Conservation (phyloP, 148 eudicot genomes). For the Heliamphora exappendiculata region DNA sequence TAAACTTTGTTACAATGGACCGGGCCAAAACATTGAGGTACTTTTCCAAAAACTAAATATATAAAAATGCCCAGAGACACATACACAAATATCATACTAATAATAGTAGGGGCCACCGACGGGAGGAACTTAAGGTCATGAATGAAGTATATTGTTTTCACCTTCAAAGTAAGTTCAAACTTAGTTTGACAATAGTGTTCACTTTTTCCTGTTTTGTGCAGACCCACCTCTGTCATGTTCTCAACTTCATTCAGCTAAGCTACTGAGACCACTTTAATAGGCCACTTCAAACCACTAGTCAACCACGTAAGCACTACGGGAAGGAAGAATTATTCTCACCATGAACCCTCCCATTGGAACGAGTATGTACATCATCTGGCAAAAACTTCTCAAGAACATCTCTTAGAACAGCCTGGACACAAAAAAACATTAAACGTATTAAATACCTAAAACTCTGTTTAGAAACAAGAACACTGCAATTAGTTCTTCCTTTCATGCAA, state of each 20-base stretch:
- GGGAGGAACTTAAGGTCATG: not conserved
- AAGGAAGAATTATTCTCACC: conserved; percentile 41
- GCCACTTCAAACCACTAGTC: conserved; percentile 10
- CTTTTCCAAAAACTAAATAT: not conserved
- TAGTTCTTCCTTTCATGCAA: not conserved
- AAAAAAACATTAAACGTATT: not conserved
- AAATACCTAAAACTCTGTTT: not conserved
- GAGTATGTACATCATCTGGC: conserved; percentile 75
- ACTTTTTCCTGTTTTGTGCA: not conserved
- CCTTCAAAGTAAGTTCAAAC: not conserved
- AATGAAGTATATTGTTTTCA: not conserved
- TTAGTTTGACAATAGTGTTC: not conserved
- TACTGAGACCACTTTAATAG: not conserved
- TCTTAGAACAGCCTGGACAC: conserved; percentile 80
- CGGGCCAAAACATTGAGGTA: not conserved
- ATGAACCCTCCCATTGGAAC: conserved; percentile 89
- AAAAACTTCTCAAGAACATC: conserved; percentile 65
- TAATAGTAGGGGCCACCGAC: not conserved
- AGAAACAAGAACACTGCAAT: not conserved
- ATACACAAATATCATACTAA: not conserved
- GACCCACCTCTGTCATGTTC: not conserved
- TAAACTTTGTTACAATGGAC: not conserved
- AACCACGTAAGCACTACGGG: not conserved
- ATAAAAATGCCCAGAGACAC: not conserved
- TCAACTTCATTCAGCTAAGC: not conserved